phyloP scores from a whole-genome alignment of 2,329 filamentous ascomycete genomes.

The Ophiostoma perfectum region DNA sequence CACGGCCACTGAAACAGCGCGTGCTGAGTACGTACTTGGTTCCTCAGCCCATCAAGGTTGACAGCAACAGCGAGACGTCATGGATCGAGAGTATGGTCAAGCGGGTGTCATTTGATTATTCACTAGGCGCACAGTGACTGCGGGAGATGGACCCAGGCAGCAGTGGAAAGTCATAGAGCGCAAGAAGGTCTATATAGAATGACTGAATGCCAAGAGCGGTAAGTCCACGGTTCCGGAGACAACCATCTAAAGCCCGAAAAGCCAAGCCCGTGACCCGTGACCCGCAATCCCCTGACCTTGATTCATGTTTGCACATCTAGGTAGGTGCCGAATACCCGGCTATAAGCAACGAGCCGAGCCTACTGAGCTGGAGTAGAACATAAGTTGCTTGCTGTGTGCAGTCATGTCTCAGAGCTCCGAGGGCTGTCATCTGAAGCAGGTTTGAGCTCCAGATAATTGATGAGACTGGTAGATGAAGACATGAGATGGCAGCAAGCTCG shows the following conservation, averaged over 20 bases:
- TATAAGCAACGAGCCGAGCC: too few relatives aligned
- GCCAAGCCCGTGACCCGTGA: neutral
- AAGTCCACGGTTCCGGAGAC: neutral
- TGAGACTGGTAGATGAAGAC: neutral
- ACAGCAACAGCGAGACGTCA: neutral
- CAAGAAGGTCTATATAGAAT: too few relatives aligned
- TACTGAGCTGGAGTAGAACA: neutral
- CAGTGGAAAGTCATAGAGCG: neutral
- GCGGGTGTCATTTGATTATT: neutral
- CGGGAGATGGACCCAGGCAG: neutral
- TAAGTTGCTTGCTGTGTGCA: neutral
- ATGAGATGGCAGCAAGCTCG: neutral
- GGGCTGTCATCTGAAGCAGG: neutral
- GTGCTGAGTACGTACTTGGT: neutral
- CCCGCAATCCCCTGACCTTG: neutral
- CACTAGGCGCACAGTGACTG: neutral
- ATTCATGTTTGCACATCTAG: neutral
- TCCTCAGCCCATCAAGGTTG: neutral
- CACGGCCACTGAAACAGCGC: neutral
- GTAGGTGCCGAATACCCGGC: neutral
- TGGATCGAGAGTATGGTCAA: neutral
- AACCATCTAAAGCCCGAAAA: neutral
- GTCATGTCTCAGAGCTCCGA: neutral
- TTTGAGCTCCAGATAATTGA: too few relatives aligned
- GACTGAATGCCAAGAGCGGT: neutral